These are phyloP conservation scores for Auriscalpium microsporum DNA, from an alignment of 768 basidiomycete species.

Conservation along the genomic window DNA sequence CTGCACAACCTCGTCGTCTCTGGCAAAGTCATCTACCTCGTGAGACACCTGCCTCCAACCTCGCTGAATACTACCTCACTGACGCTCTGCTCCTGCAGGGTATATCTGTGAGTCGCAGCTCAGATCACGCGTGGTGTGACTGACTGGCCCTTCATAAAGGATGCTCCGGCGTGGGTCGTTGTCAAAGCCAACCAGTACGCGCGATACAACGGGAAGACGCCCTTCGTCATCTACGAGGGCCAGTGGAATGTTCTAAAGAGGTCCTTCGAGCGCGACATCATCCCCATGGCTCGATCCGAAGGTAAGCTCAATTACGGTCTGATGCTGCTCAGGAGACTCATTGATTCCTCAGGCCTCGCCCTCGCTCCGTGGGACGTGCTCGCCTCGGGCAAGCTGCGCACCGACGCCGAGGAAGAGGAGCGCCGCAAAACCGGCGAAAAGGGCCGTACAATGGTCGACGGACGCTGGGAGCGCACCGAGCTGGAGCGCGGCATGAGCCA, in stretches of 20 bases:
- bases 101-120: background rate
- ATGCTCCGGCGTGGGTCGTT: conserved; percentile 32
- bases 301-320: background rate
- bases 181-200: conserved; percentile 31
- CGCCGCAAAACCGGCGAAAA: conserved; percentile 23
- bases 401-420: conserved; percentile 29
- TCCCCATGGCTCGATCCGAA: conserved; percentile 27
- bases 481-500: conserved; percentile 9
- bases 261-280: conserved; percentile 34
- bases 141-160: background rate
- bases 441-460: conserved; percentile 21
- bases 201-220: conserved; percentile 28
- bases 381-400: conserved; percentile 32
- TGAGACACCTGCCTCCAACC: conserved; percentile 3
- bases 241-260: conserved; percentile 23
- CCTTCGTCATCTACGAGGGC: conserved; percentile 37
- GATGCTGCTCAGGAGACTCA: background rate
- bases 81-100: background rate
- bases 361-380: conserved; percentile 37
- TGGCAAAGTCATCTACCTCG: conserved; percentile 37
- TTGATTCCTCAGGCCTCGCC: conserved; percentile 22
- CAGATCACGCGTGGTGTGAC: background rate
- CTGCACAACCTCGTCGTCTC: conserved; percentile 32
- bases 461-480: conserved; percentile 9
- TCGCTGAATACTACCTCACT: background rate